These are phyloP conservation scores for Pythium rhizo-oryzae DNA, from an alignment of 352 stramenopile genomes.

Conservation along the genomic window DNA sequence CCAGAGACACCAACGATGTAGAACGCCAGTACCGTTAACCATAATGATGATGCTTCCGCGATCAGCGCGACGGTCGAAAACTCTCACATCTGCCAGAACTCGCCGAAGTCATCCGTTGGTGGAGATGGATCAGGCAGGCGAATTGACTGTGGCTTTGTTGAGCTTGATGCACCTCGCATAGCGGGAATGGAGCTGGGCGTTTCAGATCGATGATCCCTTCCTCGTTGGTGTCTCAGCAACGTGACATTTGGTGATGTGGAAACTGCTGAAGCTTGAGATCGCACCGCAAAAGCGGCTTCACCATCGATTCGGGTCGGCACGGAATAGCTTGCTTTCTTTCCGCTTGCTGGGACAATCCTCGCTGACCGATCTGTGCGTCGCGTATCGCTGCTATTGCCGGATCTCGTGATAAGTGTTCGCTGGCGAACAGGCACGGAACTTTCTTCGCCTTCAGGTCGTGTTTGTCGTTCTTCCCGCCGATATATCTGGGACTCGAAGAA, in stretches of 20 bases:
- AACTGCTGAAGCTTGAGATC: neutral
- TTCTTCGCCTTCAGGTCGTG: constrained; percentile 24
- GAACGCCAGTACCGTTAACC: too few species aligned
- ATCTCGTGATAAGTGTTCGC: constrained; percentile 11
- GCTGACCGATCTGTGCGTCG: neutral
- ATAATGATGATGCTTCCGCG: neutral
- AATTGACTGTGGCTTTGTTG: neutral
- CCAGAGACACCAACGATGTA: too few species aligned
- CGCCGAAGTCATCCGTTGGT: constrained; percentile 19
- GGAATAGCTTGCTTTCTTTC: neutral
- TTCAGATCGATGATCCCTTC: neutral
- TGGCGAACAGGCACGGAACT: neutral
- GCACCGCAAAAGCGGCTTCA: too few species aligned
- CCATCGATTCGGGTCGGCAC: neutral
- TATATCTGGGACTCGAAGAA: constrained; percentile 62
- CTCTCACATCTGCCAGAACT: constrained; percentile 28
- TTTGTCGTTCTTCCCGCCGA: constrained; percentile 21
- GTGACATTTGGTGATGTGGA: neutral
- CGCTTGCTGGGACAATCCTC: neutral
- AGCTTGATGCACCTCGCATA: neutral
- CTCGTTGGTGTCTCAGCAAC: neutral
- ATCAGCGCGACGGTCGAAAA: neutral
- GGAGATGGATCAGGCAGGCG: too few species aligned
- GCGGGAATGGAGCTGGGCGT: neutral
- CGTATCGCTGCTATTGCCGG: neutral